Base-by-base conservation (phyloP, 2,329 filamentous ascomycete species). In the Exophiala xenobiotica region DNA sequence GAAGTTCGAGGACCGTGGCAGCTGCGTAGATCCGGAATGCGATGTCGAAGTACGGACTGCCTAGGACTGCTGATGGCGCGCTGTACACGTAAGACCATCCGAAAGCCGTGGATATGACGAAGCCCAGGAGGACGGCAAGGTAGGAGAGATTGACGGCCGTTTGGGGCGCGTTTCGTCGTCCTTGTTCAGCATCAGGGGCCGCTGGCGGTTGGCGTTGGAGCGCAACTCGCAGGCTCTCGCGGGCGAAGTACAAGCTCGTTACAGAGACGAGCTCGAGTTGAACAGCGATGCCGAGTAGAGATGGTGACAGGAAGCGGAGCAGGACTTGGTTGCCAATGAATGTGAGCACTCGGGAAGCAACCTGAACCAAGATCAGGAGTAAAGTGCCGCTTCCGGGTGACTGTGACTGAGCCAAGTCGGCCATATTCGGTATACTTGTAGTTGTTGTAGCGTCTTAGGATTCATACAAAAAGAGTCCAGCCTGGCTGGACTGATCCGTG, bases 251-350 rank as follows among this genome's bases (percentile, higher is more conserved):
- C 0, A 99, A 78, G n/a, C 95, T 85, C 0, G 90, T 90, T 38
- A 95, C 86, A 53, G 92, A 91, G 68, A 91, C 96, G 1, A 97
- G 83, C 64, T 99, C 93, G 2, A 99, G 79, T 68, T 96, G 93
- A 0, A 91, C 86, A 1, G 91, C 87, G 4, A 95, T 78, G 4
- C 92, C 93, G 1, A 99, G 80, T 0, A 95, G 78, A 52, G 86
- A 81, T 0, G 93, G 91, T 1, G 90, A 95, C 38, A 97, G 75
- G 67, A 88, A 92, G 27, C 92, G 88, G 6, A 99, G 79, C 23
- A 99, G 81, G 29, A 95, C 69, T 69, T 99, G 92, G 72, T 97
- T 99, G 66, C 93, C 87, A 60, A 86, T 71, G 71, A 99, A 99
- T 19, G 92, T 97, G 58, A 95, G 75, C 48, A 86, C 84, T 54